Percentiles rank a stretch among this genome's conserved stretches.
Evolutionary conservation across 2,329 filamentous ascomycete genomes (phyloP).

Genomic region (Cephalotrichum gorgonifer): DNA sequence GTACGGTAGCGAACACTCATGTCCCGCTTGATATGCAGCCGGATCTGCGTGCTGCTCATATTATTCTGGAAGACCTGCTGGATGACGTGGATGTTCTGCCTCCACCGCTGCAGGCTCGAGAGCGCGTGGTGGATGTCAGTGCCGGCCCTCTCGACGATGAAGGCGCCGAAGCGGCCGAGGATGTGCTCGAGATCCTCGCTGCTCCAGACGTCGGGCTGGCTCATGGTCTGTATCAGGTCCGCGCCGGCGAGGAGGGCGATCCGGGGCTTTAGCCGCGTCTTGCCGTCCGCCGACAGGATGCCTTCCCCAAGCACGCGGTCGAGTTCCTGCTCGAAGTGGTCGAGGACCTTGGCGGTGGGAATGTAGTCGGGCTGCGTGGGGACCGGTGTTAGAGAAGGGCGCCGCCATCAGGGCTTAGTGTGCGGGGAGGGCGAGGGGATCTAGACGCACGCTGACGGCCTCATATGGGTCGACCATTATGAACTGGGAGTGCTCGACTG

Average conservation of each 20-base stretch:
- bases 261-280: conserved; percentile 49
- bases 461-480: conserved; percentile 87
- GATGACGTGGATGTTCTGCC: conserved; percentile 79
- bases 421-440: neutral
- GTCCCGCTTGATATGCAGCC: conserved; percentile 66
- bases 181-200: conserved; percentile 80
- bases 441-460: conserved; percentile 28
- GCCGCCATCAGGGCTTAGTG: too few relatives aligned
- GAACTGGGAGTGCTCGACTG: conserved; percentile 66
- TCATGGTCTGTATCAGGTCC: conserved; percentile 67
- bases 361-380: conserved; percentile 71
- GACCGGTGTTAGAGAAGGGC: neutral
- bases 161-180: conserved; percentile 69
- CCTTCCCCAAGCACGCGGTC: conserved; percentile 64
- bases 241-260: conserved; percentile 77
- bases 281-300: conserved; percentile 57
- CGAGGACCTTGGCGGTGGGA: conserved; percentile 78
- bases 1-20: conserved; percentile 67
- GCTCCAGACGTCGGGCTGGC: conserved; percentile 67
- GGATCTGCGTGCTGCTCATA: conserved; percentile 72
- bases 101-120: conserved; percentile 69
- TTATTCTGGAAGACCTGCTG: conserved; percentile 77
- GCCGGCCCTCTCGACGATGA: conserved; percentile 79
- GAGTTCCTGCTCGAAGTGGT: conserved; percentile 86
- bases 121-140: conserved; percentile 85